phyloP scores from a whole-genome alignment of 208 protist species.

The Crithidia brevicula region DNA sequence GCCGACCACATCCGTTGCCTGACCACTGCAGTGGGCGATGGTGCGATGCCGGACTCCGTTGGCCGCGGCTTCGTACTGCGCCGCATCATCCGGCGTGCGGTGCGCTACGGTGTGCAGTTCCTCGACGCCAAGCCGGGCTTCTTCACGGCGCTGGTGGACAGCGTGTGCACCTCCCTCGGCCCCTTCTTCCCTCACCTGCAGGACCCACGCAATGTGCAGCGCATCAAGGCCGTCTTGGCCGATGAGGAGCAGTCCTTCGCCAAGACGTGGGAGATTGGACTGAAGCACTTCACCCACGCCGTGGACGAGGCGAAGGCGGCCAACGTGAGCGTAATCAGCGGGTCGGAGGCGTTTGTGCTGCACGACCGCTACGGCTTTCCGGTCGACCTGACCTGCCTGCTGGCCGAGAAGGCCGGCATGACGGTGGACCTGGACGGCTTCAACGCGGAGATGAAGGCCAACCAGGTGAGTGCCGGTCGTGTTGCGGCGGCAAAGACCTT shows the following conservation, averaged over 20 bases:
- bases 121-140: conserved; percentile 94
- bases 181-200: conserved; percentile 95
- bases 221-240: conserved; percentile 90
- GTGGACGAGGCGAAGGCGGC: conserved; percentile 68
- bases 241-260: conserved; percentile 97
- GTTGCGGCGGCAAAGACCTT: conserved; percentile 84
- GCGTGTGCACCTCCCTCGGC: conserved; percentile 91
- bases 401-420: conserved; percentile 96
- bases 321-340: conserved; percentile 78
- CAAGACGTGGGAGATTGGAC: conserved; percentile 95
- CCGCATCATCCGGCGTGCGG: conserved; percentile 97
- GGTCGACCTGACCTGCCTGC: conserved; percentile 97
- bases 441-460: conserved; percentile 85
- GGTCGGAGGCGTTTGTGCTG: conserved; percentile 92
- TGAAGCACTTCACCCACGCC: conserved; percentile 93
- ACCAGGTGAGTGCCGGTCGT: conserved; percentile 63
- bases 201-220: conserved; percentile 73
- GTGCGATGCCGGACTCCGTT: conserved; percentile 94
- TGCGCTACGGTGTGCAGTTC: conserved; percentile 97
- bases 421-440: conserved; percentile 88
- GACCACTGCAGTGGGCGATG: conserved; percentile 97
- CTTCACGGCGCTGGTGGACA: conserved; percentile 93
- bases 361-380: conserved; percentile 98
- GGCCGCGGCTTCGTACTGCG: conserved; percentile 98
- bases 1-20: conserved; percentile 99